These are phyloP conservation scores for Neobulgaria alba DNA, from an alignment of 2,329 filamentous ascomycete genomes.

Conservation along the genomic window DNA sequence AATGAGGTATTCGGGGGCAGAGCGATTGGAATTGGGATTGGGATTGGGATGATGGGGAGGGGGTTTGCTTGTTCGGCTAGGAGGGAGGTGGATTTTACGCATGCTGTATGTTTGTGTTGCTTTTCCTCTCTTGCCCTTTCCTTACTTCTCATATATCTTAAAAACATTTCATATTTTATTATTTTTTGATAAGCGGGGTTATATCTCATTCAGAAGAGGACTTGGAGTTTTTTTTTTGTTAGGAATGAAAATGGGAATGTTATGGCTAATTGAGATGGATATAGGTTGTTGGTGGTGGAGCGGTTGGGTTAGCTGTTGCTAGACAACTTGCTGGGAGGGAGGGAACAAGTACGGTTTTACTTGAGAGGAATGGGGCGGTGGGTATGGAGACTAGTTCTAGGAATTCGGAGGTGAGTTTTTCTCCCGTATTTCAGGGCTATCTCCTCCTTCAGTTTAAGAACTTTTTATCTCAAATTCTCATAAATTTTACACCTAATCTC, in stretches of 20 bases:
- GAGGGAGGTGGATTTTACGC: conserved; percentile 27
- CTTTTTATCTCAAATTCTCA: not conserved
- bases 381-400: conserved; percentile 64
- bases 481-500: not conserved
- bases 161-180: too few relatives aligned
- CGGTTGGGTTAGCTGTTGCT: conserved; percentile 60
- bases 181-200: too few relatives aligned
- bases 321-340: conserved; percentile 50
- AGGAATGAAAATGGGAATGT: too few relatives aligned
- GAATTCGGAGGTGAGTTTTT: conserved; percentile 50
- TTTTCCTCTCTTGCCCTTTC: not conserved
- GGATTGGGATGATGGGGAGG: conserved; percentile 11
- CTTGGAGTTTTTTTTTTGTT: too few relatives aligned
- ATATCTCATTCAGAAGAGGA: too few relatives aligned
- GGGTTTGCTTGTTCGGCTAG: conserved; percentile 20
- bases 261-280: not conserved
- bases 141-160: too few relatives aligned
- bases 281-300: conserved; percentile 51
- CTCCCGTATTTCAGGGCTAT: not conserved
- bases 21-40: not conserved
- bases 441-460: too few relatives aligned
- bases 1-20: too few relatives aligned
- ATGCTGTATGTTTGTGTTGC: conserved; percentile 22
- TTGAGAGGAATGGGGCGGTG: conserved; percentile 55
- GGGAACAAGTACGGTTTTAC: conserved; percentile 54